Evolutionary conservation across 148 eudicot genomes (phyloP).

Genomic region (Persicaria tinctoria): DNA sequence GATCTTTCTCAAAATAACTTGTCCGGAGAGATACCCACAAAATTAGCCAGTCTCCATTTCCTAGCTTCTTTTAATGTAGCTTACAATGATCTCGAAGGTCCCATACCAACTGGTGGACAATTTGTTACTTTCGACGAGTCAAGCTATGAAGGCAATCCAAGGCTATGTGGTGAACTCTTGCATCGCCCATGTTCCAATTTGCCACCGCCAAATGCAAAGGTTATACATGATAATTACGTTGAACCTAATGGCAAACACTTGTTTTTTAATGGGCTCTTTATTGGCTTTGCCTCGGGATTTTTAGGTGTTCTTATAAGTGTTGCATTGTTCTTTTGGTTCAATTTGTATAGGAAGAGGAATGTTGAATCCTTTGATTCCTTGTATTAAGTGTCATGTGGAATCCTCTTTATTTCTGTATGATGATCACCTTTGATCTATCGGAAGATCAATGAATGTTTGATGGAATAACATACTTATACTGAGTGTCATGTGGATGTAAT

Average conservation of each 20-base stretch:
- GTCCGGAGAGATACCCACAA: conserved; percentile 63
- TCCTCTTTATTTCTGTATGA: no score
- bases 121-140: conserved; percentile 33
- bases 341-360: background rate
- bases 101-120: conserved; percentile 54
- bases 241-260: background rate
- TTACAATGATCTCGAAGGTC: conserved; percentile 46
- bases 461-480: no score
- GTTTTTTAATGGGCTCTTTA: background rate
- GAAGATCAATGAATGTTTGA: no score
- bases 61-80: conserved; percentile 47
- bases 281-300: background rate
- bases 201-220: background rate
- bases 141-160: conserved; percentile 25
- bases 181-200: conserved; percentile 8
- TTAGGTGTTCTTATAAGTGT: background rate
- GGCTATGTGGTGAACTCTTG: conserved; percentile 23
- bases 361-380: no score
- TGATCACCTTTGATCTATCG: no score
- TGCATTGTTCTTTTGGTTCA: background rate
- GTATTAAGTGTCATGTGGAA: no score
- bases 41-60: conserved; percentile 45
- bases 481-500: no score
- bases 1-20: conserved; percentile 59
- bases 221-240: background rate